These are phyloP conservation scores for Colletotrichum sojae DNA, from an alignment of 2,329 filamentous ascomycete species.

Conservation along the genomic window DNA sequence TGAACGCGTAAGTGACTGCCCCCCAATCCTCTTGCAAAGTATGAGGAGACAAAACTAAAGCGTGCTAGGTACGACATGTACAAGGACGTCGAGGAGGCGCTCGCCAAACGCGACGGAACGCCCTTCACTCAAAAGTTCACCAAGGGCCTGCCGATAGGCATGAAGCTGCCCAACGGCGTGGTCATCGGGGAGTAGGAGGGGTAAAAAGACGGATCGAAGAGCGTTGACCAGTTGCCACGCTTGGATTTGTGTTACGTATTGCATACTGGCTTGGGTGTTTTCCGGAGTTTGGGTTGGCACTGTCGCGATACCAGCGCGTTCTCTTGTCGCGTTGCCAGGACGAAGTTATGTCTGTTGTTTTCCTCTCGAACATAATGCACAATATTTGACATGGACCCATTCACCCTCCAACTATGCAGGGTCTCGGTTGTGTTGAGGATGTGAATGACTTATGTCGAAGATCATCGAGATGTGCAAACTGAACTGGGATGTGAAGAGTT, in stretches of 20 bases:
- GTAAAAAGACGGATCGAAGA: too few species aligned
- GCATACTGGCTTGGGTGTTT: neutral
- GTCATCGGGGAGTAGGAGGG: slow-evolving; percentile 41
- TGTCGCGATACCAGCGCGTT: neutral
- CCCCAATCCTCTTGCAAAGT: neutral
- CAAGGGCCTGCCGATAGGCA: slow-evolving; percentile 61
- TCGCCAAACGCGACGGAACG: slow-evolving; percentile 52
- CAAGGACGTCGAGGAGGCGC: slow-evolving; percentile 65
- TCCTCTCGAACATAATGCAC: neutral
- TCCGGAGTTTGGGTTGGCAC: slow-evolving; percentile 6
- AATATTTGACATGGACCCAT: neutral
- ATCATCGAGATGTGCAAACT: neutral
- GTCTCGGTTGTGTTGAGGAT: neutral
- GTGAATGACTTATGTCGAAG: neutral
- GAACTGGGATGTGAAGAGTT: neutral
- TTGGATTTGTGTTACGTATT: neutral
- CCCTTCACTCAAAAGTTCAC: slow-evolving; percentile 56
- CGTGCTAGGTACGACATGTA: slow-evolving; percentile 70
- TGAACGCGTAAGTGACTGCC: slow-evolving; percentile 70
- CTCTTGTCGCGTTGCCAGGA: neutral
- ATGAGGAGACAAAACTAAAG: neutral
- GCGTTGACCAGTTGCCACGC: neutral
- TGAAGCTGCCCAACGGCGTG: slow-evolving; percentile 65
- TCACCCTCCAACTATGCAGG: too few species aligned
- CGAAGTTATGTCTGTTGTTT: neutral